phyloP scores from a whole-genome alignment of 192 early-diverging fungal genomes.

The Coemansia sp. region DNA sequence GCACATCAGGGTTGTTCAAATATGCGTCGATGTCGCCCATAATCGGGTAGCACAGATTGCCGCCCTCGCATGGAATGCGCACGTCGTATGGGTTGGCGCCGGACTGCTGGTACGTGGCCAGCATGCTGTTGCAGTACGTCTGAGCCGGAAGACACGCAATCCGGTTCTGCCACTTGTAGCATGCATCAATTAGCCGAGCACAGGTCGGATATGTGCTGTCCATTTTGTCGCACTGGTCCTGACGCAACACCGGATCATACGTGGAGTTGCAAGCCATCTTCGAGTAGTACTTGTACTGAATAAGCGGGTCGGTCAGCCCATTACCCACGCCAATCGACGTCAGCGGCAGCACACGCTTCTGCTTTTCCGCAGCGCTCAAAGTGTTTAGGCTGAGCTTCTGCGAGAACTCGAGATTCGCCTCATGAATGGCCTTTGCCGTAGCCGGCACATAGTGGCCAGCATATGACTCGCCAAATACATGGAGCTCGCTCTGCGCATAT shows the following conservation, averaged over 20 bases:
- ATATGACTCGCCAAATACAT: constrained; percentile 86
- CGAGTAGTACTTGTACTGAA: constrained; percentile 88
- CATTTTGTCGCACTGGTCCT: constrained; percentile 78
- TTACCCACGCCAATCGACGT: constrained; percentile 86
- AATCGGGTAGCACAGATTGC: constrained; percentile 86
- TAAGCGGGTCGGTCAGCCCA: constrained; percentile 83
- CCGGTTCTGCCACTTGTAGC: constrained; percentile 79
- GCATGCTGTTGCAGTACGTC: constrained; percentile 85
- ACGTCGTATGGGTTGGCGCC: constrained; percentile 95
- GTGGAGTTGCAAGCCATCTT: constrained; percentile 71
- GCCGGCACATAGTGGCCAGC: constrained; percentile 95
- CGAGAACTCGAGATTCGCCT: constrained; percentile 65
- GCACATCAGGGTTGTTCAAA: constrained; percentile 76
- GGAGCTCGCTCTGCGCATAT: constrained; percentile 76
- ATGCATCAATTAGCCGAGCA: constrained; percentile 68
- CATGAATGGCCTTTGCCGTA: constrained; percentile 76
- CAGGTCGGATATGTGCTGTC: constrained; percentile 71
- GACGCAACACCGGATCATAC: constrained; percentile 74
- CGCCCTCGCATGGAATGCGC: constrained; percentile 77
- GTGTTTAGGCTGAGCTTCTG: constrained; percentile 16
- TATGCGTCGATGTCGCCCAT: constrained; percentile 75
- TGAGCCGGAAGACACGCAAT: constrained; percentile 81
- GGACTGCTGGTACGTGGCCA: constrained; percentile 75
- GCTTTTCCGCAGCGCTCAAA: constrained; percentile 33
- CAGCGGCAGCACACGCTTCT: constrained; percentile 66